These are phyloP conservation scores for Clitoria ternatea DNA, from an alignment of 306 rosid genomes.

Conservation along the genomic window DNA sequence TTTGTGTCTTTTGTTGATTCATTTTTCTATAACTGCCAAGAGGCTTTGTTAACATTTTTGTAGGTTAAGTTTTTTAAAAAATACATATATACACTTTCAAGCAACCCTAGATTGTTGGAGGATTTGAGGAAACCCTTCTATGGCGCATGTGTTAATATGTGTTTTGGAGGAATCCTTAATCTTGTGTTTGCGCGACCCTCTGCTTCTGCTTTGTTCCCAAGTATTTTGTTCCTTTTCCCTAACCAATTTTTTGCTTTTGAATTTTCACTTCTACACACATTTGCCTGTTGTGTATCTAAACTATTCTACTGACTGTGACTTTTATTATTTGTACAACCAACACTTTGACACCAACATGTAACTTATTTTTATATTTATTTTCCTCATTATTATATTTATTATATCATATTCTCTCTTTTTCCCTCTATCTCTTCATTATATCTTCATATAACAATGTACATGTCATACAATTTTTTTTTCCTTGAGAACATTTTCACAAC, in stretches of 20 bases:
- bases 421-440: no score
- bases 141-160: not conserved
- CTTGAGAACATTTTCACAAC: no score
- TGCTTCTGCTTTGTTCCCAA: conserved; percentile 7
- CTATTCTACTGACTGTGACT: not conserved
- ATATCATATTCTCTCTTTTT: no score
- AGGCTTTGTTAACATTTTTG: not conserved
- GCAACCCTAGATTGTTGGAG: conserved; percentile 18
- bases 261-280: not conserved
- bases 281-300: no score
- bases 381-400: no score
- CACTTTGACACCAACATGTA: no score
- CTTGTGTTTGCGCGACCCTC: not conserved
- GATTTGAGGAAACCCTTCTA: not conserved
- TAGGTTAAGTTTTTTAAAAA: not conserved
- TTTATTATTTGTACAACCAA: no score
- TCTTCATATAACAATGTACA: no score
- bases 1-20: not conserved
- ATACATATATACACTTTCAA: no score
- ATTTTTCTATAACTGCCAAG: not conserved
- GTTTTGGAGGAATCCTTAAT: not conserved
- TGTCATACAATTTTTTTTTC: no score
- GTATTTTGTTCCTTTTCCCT: conserved; percentile 7
- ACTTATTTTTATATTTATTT: no score
- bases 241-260: not conserved